phyloP scores from a whole-genome alignment of 805 yeast genomes.

The Candida rishiriensis region DNA sequence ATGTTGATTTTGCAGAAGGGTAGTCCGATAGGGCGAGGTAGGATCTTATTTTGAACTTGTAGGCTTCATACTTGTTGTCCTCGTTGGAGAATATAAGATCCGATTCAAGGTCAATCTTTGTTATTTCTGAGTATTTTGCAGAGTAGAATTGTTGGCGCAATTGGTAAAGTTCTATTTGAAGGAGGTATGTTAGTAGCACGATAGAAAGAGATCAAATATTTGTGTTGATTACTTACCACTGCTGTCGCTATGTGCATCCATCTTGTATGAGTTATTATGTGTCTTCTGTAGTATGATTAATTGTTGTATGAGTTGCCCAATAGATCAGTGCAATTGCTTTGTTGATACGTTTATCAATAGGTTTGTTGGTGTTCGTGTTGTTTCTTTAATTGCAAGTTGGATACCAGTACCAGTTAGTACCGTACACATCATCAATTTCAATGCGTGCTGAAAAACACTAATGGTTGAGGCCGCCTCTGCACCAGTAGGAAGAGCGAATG shows the following conservation, averaged over 20 bases:
- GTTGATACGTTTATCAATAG: too few relatives aligned
- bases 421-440: too few relatives aligned
- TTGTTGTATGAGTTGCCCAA: too few relatives aligned
- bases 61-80: constrained; percentile 22
- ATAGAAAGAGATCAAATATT: too few relatives aligned
- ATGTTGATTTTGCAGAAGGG: constrained; percentile 13
- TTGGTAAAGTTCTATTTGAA: constrained; percentile 21
- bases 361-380: not conserved
- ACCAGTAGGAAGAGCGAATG: too few relatives aligned
- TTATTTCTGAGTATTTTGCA: constrained; percentile 20
- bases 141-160: constrained; percentile 27
- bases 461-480: too few relatives aligned
- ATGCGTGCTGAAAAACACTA: too few relatives aligned
- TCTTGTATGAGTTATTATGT: constrained; percentile 1
- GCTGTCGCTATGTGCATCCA: constrained; percentile 25
- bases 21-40: constrained; percentile 9
- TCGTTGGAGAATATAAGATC: constrained; percentile 25
- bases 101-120: constrained; percentile 13
- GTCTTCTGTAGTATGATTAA: not conserved
- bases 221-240: constrained; percentile 14
- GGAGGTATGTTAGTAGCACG: constrained; percentile 2
- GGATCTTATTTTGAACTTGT: constrained; percentile 23
- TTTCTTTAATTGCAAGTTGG: too few relatives aligned
- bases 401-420: too few relatives aligned
- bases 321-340: too few relatives aligned